Evolutionary conservation across 75 land plant species (phyloP).

Genomic region (Cupressus sempervirens): DNA sequence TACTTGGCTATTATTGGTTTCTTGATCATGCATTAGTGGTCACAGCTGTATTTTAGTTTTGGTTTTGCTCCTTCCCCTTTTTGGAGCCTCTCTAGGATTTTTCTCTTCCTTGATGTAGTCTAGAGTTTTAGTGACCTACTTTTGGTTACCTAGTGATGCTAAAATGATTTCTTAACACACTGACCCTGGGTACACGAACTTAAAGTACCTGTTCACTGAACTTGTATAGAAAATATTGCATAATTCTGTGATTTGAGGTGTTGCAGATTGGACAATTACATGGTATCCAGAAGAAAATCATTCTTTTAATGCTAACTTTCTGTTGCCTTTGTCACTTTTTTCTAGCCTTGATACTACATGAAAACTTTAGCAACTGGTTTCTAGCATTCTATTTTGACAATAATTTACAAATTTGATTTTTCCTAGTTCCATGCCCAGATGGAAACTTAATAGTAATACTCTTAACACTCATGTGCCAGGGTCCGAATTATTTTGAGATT

Average conservation of each 20-base stretch:
- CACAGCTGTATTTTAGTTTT: too few relatives aligned
- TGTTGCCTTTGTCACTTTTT: not conserved
- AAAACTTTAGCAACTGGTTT: not conserved
- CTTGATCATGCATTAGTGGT: too few relatives aligned
- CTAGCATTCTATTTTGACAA: not conserved
- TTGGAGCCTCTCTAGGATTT: too few relatives aligned
- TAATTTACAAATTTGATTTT: not conserved
- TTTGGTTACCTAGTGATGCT: too few relatives aligned
- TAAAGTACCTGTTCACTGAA: not conserved
- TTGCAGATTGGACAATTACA: not conserved
- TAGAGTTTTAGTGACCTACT: too few relatives aligned
- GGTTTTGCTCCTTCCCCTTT: too few relatives aligned
- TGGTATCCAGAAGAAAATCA: not conserved
- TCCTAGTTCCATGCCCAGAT: not conserved
- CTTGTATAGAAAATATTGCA: not conserved
- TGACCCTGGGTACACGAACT: not conserved
- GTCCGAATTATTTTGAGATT: slow-evolving; percentile 76
- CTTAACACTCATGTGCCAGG: slow-evolving; percentile 32
- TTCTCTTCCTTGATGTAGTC: too few relatives aligned
- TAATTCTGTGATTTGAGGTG: not conserved
- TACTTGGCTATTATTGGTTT: too few relatives aligned
- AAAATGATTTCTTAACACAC: not conserved
- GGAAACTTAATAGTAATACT: not conserved
- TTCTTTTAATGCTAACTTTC: not conserved
- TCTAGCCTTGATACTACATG: not conserved